Evolutionary conservation across 208 protist genomes (phyloP).

Genomic region (Tetramitus jugosus): DNA sequence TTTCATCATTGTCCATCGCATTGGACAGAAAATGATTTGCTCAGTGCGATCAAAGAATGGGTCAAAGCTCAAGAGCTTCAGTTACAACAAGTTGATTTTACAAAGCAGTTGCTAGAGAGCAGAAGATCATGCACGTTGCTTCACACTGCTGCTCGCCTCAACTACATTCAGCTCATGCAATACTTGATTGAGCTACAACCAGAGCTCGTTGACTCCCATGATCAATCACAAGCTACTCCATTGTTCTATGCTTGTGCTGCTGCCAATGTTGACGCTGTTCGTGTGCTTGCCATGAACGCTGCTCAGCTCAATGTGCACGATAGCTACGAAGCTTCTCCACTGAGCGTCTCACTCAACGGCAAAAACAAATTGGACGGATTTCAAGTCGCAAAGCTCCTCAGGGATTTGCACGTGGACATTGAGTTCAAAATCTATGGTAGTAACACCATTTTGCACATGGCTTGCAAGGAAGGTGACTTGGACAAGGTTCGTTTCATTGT

Average conservation of each 20-base stretch:
- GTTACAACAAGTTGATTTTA: neutral
- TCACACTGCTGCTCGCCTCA: conserved; percentile 17
- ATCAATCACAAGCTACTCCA: neutral
- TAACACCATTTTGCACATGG: neutral
- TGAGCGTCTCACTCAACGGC: neutral
- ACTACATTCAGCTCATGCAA: conserved; percentile 2
- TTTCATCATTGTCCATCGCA: too few species aligned
- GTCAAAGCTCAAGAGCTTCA: too few species aligned
- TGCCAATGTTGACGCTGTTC: neutral
- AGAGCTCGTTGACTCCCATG: neutral
- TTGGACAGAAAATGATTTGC: too few species aligned
- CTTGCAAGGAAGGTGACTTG: conserved; percentile 2
- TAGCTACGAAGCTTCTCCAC: conserved; percentile 1
- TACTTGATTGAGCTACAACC: neutral
- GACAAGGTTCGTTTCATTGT: conserved; percentile 15
- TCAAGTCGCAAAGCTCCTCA: neutral
- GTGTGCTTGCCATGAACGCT: neutral
- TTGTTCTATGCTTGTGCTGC: neutral
- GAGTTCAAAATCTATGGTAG: conserved; percentile 6
- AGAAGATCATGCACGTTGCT: neutral
- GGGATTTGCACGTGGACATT: neutral
- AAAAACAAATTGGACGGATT: neutral
- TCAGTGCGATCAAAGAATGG: too few species aligned
- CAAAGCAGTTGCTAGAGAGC: neutral
- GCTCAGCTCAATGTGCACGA: neutral